These are phyloP conservation scores for Aspergillus novoparasiticus DNA, from an alignment of 2,329 filamentous ascomycete species.

Conservation along the genomic window DNA sequence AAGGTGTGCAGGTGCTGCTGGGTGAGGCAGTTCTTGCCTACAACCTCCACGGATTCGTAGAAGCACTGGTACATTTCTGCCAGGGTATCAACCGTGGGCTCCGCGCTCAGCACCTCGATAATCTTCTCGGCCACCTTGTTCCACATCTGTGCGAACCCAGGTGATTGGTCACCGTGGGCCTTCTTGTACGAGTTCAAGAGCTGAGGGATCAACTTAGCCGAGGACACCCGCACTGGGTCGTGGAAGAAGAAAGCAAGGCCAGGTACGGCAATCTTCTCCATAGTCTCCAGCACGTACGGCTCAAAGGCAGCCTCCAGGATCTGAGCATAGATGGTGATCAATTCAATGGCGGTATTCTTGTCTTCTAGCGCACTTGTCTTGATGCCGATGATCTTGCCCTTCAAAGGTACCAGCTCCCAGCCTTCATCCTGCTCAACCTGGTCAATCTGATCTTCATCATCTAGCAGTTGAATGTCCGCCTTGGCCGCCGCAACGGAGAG, in stretches of 20 bases:
- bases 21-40: constrained; percentile 81
- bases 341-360: constrained; percentile 99
- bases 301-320: constrained; percentile 92
- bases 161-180: constrained; percentile 78
- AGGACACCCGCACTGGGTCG: constrained; percentile 92
- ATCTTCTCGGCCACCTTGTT: constrained; percentile 82
- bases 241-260: constrained; percentile 99
- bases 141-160: constrained; percentile 82
- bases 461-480: constrained; percentile 93
- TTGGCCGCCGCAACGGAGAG: constrained; percentile 90
- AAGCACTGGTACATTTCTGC: constrained; percentile 99
- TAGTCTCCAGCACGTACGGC: constrained; percentile 86
- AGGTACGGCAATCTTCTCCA: constrained; percentile 94
- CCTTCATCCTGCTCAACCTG: constrained; percentile 92
- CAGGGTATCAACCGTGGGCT: constrained; percentile 92
- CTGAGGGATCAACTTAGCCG: constrained; percentile 91
- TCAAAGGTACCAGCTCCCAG: constrained; percentile 95
- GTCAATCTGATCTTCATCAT: constrained; percentile 92
- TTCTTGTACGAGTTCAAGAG: constrained; percentile 93
- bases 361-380: constrained; percentile 96
- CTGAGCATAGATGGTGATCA: constrained; percentile 95
- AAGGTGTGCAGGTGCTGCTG: constrained; percentile 81
- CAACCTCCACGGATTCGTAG: constrained; percentile 95
- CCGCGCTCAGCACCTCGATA: constrained; percentile 87
- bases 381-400: constrained; percentile 98